Evolutionary conservation across 139 green algal genomes (phyloP), one percentile per base, ranked within the genome.

Genomic region (Closterium sp.): DNA sequence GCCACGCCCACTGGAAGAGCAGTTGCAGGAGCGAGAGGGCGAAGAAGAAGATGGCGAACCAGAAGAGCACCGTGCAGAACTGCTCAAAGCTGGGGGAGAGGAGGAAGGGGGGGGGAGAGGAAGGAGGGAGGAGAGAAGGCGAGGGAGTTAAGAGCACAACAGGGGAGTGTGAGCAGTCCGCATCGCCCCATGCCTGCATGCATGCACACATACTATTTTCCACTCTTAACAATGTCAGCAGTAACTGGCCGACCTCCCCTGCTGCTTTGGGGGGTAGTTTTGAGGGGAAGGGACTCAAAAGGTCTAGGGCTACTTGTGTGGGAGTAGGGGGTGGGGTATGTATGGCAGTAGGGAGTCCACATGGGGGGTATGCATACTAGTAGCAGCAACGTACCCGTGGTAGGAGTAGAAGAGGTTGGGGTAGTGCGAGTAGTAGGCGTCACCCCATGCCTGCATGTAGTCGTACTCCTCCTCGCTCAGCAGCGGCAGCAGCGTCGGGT

Each of bases 391-490:
- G 30, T 33, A 91, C 88, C 88, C 88, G 28, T 91, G 88, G 16
- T 91, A 88, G 36, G 88, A 25, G 8, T 69, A 36, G 0, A 23
- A 66, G 1, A 91, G 88, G 64, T 91, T 25, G 23, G 88, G 88
- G 84, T 76, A 91, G 88, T 91, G 88, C 21, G 88, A 88, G 83
- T 34, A 36, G 84, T 88, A 91, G 12, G 88, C 35, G 9, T 35
- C 84, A 28, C 88, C 88, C 88, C 88, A 91, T 23, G 38, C 38
- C n/a, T 33, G 28, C 84, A 85, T 87, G 88, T 91, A 91, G 10
- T 88, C 21, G 28, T 91, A 91, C 64, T 91, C 88, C 25, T 91
- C 88, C 43, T 88, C 88, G 83, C 33, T 88, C 33, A 91, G 88
- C 25, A 21, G 35, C 9, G 88, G 88, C 23, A 91, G 64, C 87